Conservation (phyloP, 257 asterid genomes). For the Petunia secreta region DNA sequence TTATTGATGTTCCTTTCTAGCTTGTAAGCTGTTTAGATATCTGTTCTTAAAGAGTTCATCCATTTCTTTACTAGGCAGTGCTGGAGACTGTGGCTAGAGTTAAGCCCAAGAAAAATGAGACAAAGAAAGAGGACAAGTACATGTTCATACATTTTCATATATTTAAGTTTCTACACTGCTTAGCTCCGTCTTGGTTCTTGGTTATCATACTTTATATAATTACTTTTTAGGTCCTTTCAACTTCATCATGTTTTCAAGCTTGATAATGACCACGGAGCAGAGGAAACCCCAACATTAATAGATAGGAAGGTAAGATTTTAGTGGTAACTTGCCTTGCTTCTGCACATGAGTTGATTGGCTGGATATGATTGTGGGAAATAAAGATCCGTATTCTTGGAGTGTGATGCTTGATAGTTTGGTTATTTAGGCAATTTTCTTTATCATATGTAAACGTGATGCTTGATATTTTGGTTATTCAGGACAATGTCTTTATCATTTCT, state of each 20-base stretch:
- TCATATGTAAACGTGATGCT: slow-evolving; percentile 39
- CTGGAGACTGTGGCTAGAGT: slow-evolving; percentile 99
- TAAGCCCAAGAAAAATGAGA: slow-evolving; percentile 93
- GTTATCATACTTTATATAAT: slow-evolving; percentile 31
- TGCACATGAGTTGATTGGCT: not conserved
- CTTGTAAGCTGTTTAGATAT: slow-evolving; percentile 26
- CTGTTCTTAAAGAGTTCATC: slow-evolving; percentile 27
- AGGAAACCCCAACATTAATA: slow-evolving; percentile 93
- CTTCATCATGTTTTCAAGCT: slow-evolving; percentile 88
- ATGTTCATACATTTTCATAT: slow-evolving; percentile 28
- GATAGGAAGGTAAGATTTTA: slow-evolving; percentile 79
- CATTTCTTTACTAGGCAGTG: slow-evolving; percentile 72
- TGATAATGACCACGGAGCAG: slow-evolving; percentile 97
- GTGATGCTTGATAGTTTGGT: slow-evolving; percentile 20
- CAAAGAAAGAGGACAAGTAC: slow-evolving; percentile 92
- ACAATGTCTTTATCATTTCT: slow-evolving; percentile 93
- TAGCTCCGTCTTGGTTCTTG: slow-evolving; percentile 28
- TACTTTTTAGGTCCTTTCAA: slow-evolving; percentile 63
- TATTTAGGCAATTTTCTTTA: slow-evolving; percentile 87
- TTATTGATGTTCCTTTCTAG: not conserved
- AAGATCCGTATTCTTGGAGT: not conserved
- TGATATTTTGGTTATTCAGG: slow-evolving; percentile 53
- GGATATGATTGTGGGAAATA: slow-evolving; percentile 26
- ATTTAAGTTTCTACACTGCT: slow-evolving; percentile 18
- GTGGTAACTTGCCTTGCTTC: not conserved